Percentiles rank a stretch among this genome's conserved stretches.
Evolutionary conservation across 257 asterid species (phyloP).

Genomic region (Penstemon barbatus): DNA sequence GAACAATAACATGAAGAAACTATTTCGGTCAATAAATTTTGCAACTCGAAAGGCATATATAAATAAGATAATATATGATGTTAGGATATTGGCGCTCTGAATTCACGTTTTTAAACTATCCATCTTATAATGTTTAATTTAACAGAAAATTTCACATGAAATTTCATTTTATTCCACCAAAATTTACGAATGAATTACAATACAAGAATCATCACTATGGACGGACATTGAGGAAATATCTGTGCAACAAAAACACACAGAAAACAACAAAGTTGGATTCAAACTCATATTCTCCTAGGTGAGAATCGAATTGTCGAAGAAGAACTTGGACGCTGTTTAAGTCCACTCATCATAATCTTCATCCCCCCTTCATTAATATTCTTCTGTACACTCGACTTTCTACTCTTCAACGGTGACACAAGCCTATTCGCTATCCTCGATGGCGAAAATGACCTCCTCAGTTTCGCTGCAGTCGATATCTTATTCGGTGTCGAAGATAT

Average conservation of each 20-base stretch:
- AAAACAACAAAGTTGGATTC: not conserved
- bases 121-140: no score
- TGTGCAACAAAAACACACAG: constrained; percentile 21
- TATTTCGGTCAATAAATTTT: no score
- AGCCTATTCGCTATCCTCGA: constrained; percentile 55
- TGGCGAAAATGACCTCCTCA: constrained; percentile 71
- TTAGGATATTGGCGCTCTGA: no score
- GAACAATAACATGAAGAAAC: no score
- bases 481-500: constrained; percentile 37
- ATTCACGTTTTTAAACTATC: no score
- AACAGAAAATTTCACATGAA: no score
- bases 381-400: constrained; percentile 44
- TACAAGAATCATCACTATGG: not conserved
- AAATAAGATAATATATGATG: no score
- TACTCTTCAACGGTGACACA: constrained; percentile 49
- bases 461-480: constrained; percentile 47
- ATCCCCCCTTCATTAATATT: constrained; percentile 32
- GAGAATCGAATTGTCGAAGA: constrained; percentile 46
- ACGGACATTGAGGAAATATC: constrained; percentile 57
- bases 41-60: no score
- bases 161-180: no score
- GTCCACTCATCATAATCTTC: constrained; percentile 61
- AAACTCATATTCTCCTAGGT: constrained; percentile 52
- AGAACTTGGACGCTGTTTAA: constrained; percentile 56
- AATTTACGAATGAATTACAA: no score